phyloP scores from a whole-genome alignment of 352 stramenopile genomes.

The Pythium coloratum region DNA sequence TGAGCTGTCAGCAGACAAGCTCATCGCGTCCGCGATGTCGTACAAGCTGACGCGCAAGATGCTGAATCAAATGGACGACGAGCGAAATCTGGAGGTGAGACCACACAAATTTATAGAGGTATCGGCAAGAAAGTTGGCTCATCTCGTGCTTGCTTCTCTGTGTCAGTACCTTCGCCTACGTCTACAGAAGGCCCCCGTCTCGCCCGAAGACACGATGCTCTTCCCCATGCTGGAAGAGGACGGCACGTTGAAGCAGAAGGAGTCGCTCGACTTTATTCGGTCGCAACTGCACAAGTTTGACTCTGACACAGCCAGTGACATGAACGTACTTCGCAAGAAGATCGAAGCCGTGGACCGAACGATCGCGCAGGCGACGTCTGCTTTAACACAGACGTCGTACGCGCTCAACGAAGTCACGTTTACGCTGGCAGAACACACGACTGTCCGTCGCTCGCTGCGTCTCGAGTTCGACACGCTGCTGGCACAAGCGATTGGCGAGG shows the following conservation, averaged over 20 bases:
- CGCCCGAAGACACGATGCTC: slow-evolving; percentile 61
- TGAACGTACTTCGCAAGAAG: slow-evolving; percentile 66
- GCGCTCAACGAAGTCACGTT: slow-evolving; percentile 64
- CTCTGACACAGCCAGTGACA: slow-evolving; percentile 67
- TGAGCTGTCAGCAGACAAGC: slow-evolving; percentile 33
- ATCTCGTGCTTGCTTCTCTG: neutral
- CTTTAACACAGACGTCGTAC: slow-evolving; percentile 59
- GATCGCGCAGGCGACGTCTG: slow-evolving; percentile 49
- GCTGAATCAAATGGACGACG: slow-evolving; percentile 62
- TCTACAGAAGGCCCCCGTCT: slow-evolving; percentile 59
- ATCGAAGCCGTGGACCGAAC: slow-evolving; percentile 70
- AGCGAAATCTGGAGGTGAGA: slow-evolving; percentile 65
- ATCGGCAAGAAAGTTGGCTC: neutral
- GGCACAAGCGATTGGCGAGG: slow-evolving; percentile 48
- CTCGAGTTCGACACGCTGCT: slow-evolving; percentile 49
- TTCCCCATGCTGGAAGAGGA: slow-evolving; percentile 65
- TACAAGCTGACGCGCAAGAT: slow-evolving; percentile 72
- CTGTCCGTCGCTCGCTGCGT: slow-evolving; percentile 41
- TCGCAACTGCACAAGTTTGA: slow-evolving; percentile 63
- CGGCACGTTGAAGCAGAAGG: slow-evolving; percentile 34
- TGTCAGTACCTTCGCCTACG: slow-evolving; percentile 71
- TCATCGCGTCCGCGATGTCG: slow-evolving; percentile 43
- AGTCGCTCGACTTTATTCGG: slow-evolving; percentile 59
- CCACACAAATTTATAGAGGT: no score
- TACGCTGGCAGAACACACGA: slow-evolving; percentile 55